Conservation (phyloP, 805 yeast genomes). For the Teunomyces funiuensis region DNA sequence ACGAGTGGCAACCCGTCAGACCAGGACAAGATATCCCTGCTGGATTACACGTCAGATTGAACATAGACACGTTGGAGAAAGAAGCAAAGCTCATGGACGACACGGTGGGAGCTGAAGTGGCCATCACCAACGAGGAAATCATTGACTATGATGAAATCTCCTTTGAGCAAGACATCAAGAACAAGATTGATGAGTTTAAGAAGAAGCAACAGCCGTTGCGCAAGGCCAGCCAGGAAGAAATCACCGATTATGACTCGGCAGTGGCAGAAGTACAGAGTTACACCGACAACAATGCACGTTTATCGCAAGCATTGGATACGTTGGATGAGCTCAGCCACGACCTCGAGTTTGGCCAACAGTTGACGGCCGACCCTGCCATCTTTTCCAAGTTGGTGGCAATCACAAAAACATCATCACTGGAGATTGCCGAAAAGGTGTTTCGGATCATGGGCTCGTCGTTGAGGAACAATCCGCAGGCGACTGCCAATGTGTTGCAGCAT, state of each 20-base stretch:
- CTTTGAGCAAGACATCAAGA: conserved; percentile 2
- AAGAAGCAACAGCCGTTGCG: conserved; percentile 6
- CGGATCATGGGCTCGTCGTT: conserved; percentile 66
- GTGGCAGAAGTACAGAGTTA: conserved; percentile 18
- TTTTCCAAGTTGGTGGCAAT: conserved; percentile 22
- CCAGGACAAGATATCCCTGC: conserved; percentile 78
- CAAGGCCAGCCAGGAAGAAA: conserved; percentile 13
- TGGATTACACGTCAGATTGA: conserved; percentile 75
- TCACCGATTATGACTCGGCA: conserved; percentile 20
- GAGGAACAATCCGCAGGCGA: conserved; percentile 71
- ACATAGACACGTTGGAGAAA: conserved; percentile 66
- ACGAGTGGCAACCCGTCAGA: conserved; percentile 66
- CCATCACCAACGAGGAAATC: conserved; percentile 8
- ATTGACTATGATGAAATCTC: background rate
- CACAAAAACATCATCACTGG: conserved; percentile 5
- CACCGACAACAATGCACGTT: conserved; percentile 17
- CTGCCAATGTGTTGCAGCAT: conserved; percentile 32
- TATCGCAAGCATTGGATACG: conserved; percentile 36
- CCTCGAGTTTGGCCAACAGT: conserved; percentile 54
- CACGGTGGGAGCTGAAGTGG: conserved; percentile 5
- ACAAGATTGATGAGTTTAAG: conserved; percentile 5
- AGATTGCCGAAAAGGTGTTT: conserved; percentile 52
- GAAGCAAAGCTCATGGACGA: conserved; percentile 64
- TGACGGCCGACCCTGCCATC: conserved; percentile 37
- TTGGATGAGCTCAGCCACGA: conserved; percentile 68